A percentile compares a stretch with the other conserved stretches of the same genome.
These are phyloP conservation scores for Clarireedia homoeocarpa DNA, from an alignment of 2,329 filamentous ascomycete species.

Conservation along the genomic window DNA sequence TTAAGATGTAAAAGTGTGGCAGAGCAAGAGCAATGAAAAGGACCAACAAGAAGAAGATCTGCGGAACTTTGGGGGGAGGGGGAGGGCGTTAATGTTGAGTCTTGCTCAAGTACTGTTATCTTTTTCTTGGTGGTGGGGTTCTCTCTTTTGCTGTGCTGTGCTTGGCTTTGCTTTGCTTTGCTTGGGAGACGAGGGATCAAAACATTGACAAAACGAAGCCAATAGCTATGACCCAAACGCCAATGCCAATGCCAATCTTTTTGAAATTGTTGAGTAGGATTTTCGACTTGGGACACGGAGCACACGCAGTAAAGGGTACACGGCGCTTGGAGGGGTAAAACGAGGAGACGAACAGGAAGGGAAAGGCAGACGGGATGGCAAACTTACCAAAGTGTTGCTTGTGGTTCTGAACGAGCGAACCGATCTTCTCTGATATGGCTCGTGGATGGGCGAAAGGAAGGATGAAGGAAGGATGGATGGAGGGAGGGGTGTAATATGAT, in stretches of 20 bases:
- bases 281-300: neutral
- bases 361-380: neutral
- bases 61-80: neutral
- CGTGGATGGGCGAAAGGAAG: neutral
- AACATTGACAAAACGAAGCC: neutral
- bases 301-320: neutral
- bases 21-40: neutral
- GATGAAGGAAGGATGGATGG: neutral
- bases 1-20: neutral
- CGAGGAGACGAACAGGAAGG: neutral
- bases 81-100: neutral
- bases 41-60: neutral
- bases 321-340: neutral
- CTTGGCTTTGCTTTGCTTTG: neutral
- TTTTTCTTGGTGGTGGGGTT: neutral
- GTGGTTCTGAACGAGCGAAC: neutral
- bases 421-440: neutral
- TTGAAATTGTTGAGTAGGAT: neutral
- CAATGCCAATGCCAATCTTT: neutral
- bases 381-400: neutral
- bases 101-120: neutral
- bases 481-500: neutral
- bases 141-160: neutral
- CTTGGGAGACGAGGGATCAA: too few relatives aligned
- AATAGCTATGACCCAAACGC: neutral